Evolutionary conservation across 306 rosid species (phyloP).

Genomic region (Vachellia collinsii): DNA sequence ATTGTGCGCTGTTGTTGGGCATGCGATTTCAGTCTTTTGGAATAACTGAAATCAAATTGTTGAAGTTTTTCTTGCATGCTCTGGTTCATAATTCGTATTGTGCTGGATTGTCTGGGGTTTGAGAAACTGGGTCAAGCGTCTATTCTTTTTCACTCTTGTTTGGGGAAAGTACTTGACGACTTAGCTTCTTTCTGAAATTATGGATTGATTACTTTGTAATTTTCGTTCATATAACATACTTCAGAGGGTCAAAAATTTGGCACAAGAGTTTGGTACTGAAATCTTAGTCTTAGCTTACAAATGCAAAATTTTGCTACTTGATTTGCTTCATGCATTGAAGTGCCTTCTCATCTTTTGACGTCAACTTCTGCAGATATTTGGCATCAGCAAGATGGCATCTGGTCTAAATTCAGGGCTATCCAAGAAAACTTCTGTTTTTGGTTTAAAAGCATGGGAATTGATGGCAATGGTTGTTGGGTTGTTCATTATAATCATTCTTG

Average conservation of each 20-base stretch:
- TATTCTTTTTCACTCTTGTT: constrained; percentile 21
- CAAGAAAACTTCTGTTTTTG: constrained; percentile 72
- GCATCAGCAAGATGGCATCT: constrained; percentile 65
- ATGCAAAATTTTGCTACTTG: constrained; percentile 22
- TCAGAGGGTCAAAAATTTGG: constrained; percentile 1
- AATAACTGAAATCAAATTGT: constrained; percentile 29
- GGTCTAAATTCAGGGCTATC: constrained; percentile 70
- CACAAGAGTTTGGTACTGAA: constrained; percentile 1
- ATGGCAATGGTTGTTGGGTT: constrained; percentile 72
- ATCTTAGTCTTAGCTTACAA: constrained; percentile 1
- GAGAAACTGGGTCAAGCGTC: constrained; percentile 17
- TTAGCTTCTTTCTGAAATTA: constrained; percentile 23
- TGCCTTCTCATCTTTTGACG: constrained; percentile 33
- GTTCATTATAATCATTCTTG: constrained; percentile 70
- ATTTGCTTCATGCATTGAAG: constrained; percentile 28
- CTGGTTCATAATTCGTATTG: constrained; percentile 17
- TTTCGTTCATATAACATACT: constrained; percentile 14
- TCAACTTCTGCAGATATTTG: constrained; percentile 44
- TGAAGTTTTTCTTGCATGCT: constrained; percentile 22
- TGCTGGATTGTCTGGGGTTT: constrained; percentile 39
- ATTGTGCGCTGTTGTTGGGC: constrained; percentile 17
- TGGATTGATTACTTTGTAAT: constrained; percentile 4
- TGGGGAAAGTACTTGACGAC: constrained; percentile 16
- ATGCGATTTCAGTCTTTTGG: background rate
- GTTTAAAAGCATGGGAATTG: constrained; percentile 78